Evolutionary conservation across 768 basidiomycete species (phyloP), one percentile per base, ranked within the genome.

Genomic region (Lentinula sp.): DNA sequence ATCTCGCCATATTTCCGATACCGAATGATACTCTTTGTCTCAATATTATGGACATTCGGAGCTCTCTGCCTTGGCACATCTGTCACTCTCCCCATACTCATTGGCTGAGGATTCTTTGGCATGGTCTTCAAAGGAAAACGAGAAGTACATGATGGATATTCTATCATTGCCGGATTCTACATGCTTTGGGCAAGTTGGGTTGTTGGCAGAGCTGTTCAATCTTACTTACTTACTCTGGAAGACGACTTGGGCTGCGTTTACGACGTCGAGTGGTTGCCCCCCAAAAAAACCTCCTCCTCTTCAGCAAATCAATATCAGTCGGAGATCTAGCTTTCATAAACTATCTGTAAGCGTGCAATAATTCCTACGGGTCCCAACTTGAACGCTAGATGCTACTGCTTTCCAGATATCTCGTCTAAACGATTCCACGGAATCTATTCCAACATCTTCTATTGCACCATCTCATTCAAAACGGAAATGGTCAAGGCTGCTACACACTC

Each of bases 71-170:
- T 90, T 12, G 85, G 91, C 3, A 61, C 81, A 10, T 68, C 74
- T 16, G 74, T 93, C 6, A 86, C 85, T 1, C 68, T 86, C 2
- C 94, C 94, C 3, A 79, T 97, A 57, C 76, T 85, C 35, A 74
- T 94, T 1, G 95, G 95, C 2, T 82, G 95, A 46, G 81, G 79
- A 53, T 80, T 91, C 69, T 88, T 95, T 70, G 73, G 76, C 53
- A 69, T 88, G 16, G 80, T 90, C 67, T 77, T 84, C 0, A 68
- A 77, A 9, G 73, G 80, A 0, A 68, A 76, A 10, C 73, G 80
- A 23, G 76, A 81, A 28, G 82, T 95, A 33, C 95, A 97, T 68
- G 95, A 97, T 65, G 94, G 93, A 1, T 97, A 97, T 68, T 86
- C 90, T 2, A 84, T 93, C 75, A 80, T 94, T 36, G 76, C 84